Conservation (phyloP, 2,329 filamentous ascomycete species). For the Endoconidiophora polonica region DNA sequence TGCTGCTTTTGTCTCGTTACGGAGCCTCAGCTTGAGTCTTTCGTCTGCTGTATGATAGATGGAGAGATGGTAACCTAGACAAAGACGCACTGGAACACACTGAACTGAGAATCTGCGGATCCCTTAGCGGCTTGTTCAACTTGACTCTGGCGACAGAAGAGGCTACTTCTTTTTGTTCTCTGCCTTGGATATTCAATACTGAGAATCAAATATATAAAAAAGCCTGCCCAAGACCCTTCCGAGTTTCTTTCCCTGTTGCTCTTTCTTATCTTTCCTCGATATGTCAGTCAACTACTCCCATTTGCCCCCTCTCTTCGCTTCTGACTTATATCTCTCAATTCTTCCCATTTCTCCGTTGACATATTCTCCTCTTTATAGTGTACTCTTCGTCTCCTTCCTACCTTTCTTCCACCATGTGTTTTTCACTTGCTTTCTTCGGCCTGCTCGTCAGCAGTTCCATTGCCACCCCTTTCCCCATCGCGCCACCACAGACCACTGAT, state of each 20-base stretch:
- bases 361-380: not conserved
- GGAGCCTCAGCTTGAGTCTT: no score
- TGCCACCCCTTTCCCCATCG: not conserved
- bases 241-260: not conserved
- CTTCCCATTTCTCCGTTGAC: not conserved
- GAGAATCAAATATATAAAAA: not conserved
- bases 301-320: not conserved
- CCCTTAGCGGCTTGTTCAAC: no score
- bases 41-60: no score
- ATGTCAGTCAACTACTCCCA: not conserved
- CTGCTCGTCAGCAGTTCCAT: not conserved
- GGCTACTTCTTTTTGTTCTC: no score
- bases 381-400: not conserved
- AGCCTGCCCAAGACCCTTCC: not conserved
- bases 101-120: no score
- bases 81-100: no score
- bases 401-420: not conserved
- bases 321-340: not conserved
- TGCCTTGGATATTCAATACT: not conserved
- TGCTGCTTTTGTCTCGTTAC: no score
- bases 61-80: no score
- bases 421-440: not conserved
- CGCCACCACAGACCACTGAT: not conserved
- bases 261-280: slow-evolving; percentile 1
- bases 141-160: no score